Percentiles rank a stretch among this genome's conserved stretches.
phyloP scores from a whole-genome alignment of 1,139 yeast species.

The Trichomonascaceae sp. region DNA sequence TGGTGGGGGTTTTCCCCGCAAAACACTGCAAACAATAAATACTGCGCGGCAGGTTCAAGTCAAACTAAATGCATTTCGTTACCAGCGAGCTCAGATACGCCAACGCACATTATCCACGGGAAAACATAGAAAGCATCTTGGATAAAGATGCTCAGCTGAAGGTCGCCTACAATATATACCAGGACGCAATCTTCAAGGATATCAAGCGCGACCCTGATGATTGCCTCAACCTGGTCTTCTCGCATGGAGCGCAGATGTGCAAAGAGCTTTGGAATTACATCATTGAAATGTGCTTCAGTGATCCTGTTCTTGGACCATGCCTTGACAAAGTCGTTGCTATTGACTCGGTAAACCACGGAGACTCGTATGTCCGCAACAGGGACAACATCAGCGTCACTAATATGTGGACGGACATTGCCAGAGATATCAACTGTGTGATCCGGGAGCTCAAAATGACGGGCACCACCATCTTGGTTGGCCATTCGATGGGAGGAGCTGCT shows the following conservation, averaged over 20 bases:
- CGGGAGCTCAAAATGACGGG: slow-evolving; percentile 31
- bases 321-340: slow-evolving; percentile 35
- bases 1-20: too few species aligned
- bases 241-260: slow-evolving; percentile 63
- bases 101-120: slow-evolving; percentile 16
- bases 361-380: slow-evolving; percentile 42
- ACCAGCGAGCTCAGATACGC: background rate
- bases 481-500: slow-evolving; percentile 59
- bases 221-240: slow-evolving; percentile 40
- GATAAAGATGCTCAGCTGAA: slow-evolving; percentile 13
- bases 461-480: slow-evolving; percentile 43
- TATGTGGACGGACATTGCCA: slow-evolving; percentile 55
- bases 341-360: slow-evolving; percentile 59
- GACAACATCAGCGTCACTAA: slow-evolving; percentile 40
- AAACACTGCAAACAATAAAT: too few species aligned
- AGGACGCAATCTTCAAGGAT: slow-evolving; percentile 3
- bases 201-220: slow-evolving; percentile 6
- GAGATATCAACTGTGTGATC: slow-evolving; percentile 43
- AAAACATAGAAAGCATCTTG: slow-evolving; percentile 10
- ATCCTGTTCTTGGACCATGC: slow-evolving; percentile 13
- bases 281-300: slow-evolving; percentile 31
- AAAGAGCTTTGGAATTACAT: slow-evolving; percentile 51
- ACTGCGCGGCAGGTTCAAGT: too few species aligned
- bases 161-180: slow-evolving; percentile 15
- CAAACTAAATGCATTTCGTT: too few species aligned